Base-by-base conservation (phyloP, 2,329 filamentous ascomycete species). In the Fusarium stilboides region DNA sequence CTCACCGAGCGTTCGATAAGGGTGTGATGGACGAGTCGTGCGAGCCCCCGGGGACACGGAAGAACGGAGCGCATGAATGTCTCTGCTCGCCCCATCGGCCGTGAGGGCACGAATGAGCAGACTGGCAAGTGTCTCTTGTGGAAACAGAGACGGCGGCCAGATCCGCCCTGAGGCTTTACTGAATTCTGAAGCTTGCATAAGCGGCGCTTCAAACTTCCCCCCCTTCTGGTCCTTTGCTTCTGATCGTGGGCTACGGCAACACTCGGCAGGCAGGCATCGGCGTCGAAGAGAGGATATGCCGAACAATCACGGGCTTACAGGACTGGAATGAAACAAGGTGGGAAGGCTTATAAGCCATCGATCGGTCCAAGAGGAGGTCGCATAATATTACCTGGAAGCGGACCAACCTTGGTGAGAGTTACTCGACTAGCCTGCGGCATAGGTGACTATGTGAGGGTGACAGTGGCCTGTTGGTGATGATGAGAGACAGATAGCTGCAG, bases 171-270 rank as follows among this genome's bases (percentile, higher is more conserved):
- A 65, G 57, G 61, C 65, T 65, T 49, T 70, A 45, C 72, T 71
- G 63, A 57, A 70, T 68, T 66, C 51, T 73, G 66, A 59, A 75
- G 65, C 63, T 52, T 75, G 76, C 76, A 77, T 77, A 74, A 76
- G 74, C 74, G 72, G 69, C 72, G 64, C 70, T 70, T 69, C 60
- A 37, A 43, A 47, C 22, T 47, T 15, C 44, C 50, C 68, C 65
- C 45, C 53, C 40, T 50, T 52, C 33, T 46, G 24, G 53, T 43
- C 54, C 51, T 50, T 54, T 62, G 53, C 57, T 68, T 61, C 55
- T 60, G 40, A 62, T 65, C 26, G 44, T 57, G 44, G 57, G 52
- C 44, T 51, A 62, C 67, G 67, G 71, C 33, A 58, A 66, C 42
- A 64, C 62, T 62, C 66, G 54, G 58, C 49, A 55, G 45, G 39